phyloP scores from a whole-genome alignment of 768 basidiomycete genomes.

The Cystobasidium ongulense region DNA sequence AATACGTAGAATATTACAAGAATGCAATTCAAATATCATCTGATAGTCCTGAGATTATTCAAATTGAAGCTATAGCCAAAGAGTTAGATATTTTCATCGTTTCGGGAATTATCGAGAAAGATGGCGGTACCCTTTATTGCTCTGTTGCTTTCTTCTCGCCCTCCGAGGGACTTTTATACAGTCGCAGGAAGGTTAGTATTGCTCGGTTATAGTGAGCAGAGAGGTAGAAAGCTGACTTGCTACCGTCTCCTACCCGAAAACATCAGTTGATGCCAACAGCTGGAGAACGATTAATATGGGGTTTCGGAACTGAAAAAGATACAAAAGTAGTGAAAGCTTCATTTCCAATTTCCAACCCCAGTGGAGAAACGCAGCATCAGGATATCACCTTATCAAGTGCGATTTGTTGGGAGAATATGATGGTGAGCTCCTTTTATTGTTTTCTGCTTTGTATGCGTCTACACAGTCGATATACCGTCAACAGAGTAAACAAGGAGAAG shows the following conservation, averaged over 20 bases:
- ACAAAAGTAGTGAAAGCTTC: constrained; percentile 47
- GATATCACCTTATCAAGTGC: neutral
- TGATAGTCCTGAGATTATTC: neutral
- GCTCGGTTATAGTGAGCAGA: no score
- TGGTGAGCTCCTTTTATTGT: constrained; percentile 18
- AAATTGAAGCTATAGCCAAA: constrained; percentile 4
- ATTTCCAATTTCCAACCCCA: neutral
- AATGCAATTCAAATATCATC: constrained; percentile 18
- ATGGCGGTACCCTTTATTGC: constrained; percentile 34
- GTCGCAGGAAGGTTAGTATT: constrained; percentile 23
- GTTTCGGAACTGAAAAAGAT: constrained; percentile 37
- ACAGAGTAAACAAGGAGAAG: no score
- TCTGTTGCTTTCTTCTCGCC: constrained; percentile 29
- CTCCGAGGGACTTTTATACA: constrained; percentile 18
- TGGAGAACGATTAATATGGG: constrained; percentile 56
- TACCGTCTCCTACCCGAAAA: neutral
- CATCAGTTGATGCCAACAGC: constrained; percentile 60
- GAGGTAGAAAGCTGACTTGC: no score
- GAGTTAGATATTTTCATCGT: constrained; percentile 25
- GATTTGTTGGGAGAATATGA: constrained; percentile 33
- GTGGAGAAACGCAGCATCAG: neutral
- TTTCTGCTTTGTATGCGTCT: no score
- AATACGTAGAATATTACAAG: constrained; percentile 28
- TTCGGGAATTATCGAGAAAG: constrained; percentile 31
- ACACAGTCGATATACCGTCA: no score